Percentiles rank a stretch among this genome's conserved stretches.
Evolutionary conservation across 192 early-diverging fungal genomes (phyloP).

Genomic region (Jimgerdemannia flammicorona): DNA sequence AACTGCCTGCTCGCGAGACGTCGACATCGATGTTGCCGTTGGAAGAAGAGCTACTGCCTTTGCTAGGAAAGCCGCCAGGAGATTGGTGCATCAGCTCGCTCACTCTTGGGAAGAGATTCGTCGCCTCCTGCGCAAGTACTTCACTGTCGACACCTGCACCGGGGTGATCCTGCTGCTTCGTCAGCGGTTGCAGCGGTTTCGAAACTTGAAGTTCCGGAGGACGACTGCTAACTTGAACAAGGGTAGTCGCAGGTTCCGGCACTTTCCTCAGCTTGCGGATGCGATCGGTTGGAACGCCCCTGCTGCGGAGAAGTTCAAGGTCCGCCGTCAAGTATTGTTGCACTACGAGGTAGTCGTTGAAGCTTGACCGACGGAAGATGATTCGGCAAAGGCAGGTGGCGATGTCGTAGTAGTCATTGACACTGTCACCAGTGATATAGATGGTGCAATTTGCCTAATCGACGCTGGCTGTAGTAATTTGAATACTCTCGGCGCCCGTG

Average conservation of each 20-base stretch:
- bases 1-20: too few species aligned
- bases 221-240: background rate
- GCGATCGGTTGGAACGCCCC: conserved; percentile 57
- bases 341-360: conserved; percentile 77
- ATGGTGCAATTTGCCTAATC: conserved; percentile 26
- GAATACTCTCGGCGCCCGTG: conserved; percentile 28
- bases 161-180: too few species aligned
- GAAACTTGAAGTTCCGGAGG: conserved; percentile 13
- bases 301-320: conserved; percentile 62
- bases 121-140: too few species aligned
- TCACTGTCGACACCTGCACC: too few species aligned
- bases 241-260: too few species aligned
- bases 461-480: conserved; percentile 60
- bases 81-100: too few species aligned
- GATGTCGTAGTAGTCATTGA: conserved; percentile 76
- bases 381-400: conserved; percentile 64
- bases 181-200: conserved; percentile 20
- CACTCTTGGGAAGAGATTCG: too few species aligned
- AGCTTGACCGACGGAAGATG: conserved; percentile 57
- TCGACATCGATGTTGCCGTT: too few species aligned
- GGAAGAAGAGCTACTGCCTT: too few species aligned
- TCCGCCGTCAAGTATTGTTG: conserved; percentile 70
- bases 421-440: conserved; percentile 40
- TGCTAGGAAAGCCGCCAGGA: too few species aligned
- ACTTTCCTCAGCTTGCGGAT: conserved; percentile 42